phyloP scores from a whole-genome alignment of 805 yeast species.

The Ogataea glucozyma region DNA sequence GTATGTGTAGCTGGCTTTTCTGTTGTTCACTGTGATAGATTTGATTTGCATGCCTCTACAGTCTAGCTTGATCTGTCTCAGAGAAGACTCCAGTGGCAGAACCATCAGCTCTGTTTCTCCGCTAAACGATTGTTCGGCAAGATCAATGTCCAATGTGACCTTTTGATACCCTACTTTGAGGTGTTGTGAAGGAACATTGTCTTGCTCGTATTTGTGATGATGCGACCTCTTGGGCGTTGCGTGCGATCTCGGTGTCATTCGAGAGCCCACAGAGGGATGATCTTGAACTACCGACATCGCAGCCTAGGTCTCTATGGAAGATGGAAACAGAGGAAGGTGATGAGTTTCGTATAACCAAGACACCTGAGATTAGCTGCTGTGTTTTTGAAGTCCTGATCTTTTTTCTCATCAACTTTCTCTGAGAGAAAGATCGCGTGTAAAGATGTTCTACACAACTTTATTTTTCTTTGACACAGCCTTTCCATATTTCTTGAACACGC shows the following conservation, averaged over 20 bases:
- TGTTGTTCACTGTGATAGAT: conserved; percentile 64
- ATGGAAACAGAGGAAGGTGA: too few species aligned
- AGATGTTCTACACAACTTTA: background rate
- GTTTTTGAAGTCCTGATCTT: too few species aligned
- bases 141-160: conserved; percentile 76
- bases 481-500: background rate
- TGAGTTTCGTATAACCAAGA: too few species aligned
- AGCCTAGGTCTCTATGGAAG: too few species aligned
- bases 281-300: conserved; percentile 18
- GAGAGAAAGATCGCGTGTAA: conserved; percentile 3
- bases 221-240: conserved; percentile 28
- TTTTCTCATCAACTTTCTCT: too few species aligned
- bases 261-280: conserved; percentile 27
- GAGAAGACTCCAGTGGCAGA: conserved; percentile 61
- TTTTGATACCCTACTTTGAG: conserved; percentile 83
- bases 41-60: conserved; percentile 73
- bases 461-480: conserved; percentile 6
- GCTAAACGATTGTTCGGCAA: conserved; percentile 53
- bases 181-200: conserved; percentile 38
- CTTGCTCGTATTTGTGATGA: conserved; percentile 28
- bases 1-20: conserved; percentile 55
- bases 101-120: conserved; percentile 86
- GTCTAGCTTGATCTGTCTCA: conserved; percentile 69
- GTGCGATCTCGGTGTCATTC: conserved; percentile 26
- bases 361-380: too few species aligned